These are phyloP conservation scores for Sungouiella thailandica DNA, from an alignment of 805 yeast species.

Conservation along the genomic window DNA sequence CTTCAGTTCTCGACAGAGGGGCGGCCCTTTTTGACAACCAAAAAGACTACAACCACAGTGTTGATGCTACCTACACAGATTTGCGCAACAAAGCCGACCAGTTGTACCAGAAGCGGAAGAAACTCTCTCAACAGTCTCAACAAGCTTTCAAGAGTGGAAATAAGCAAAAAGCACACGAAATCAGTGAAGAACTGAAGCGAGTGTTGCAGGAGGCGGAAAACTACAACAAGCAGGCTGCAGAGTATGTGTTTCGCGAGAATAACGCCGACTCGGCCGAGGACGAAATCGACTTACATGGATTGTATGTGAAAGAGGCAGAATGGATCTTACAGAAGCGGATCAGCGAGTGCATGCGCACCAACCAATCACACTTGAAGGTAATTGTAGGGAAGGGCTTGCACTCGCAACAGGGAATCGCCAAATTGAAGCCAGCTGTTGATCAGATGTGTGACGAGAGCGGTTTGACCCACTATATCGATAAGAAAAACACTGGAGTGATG, in stretches of 20 bases:
- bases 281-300: slow-evolving; percentile 92
- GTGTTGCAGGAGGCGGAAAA: slow-evolving; percentile 58
- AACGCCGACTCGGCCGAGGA: slow-evolving; percentile 79
- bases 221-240: slow-evolving; percentile 79
- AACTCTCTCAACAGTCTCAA: slow-evolving; percentile 65
- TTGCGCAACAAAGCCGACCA: slow-evolving; percentile 65
- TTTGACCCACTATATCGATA: slow-evolving; percentile 58
- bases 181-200: slow-evolving; percentile 64
- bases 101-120: slow-evolving; percentile 53
- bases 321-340: slow-evolving; percentile 71
- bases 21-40: slow-evolving; percentile 17
- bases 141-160: slow-evolving; percentile 73
- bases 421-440: slow-evolving; percentile 85
- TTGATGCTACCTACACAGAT: slow-evolving; percentile 57
- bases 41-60: slow-evolving; percentile 68
- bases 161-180: slow-evolving; percentile 62
- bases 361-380: slow-evolving; percentile 63
- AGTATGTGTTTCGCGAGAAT: slow-evolving; percentile 80
- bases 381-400: slow-evolving; percentile 91
- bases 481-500: slow-evolving; percentile 75
- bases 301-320: slow-evolving; percentile 84
- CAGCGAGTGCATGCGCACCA: slow-evolving; percentile 52
- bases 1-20: slow-evolving; percentile 9
- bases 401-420: slow-evolving; percentile 76
- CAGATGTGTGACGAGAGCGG: slow-evolving; percentile 64